Percentiles rank a stretch among this genome's conserved stretches.
phyloP scores from a whole-genome alignment of 495 filamentous ascomycete species.

The Penicillium waksmanii region DNA sequence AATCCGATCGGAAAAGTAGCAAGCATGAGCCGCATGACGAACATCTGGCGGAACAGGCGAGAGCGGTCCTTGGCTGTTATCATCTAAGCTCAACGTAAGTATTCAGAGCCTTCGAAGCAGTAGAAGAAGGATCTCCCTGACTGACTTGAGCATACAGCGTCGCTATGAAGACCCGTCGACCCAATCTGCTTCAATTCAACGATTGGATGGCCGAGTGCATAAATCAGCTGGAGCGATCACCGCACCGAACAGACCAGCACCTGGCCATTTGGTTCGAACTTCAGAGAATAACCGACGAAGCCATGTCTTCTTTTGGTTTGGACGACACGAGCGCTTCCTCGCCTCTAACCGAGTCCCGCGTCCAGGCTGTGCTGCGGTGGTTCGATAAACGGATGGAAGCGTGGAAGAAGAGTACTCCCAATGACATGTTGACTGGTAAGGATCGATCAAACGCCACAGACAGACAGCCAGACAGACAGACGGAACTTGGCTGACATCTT shows the following conservation, averaged over 20 bases:
- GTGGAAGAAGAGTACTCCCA: conserved; percentile 46
- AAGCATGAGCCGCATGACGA: conserved; percentile 33
- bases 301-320: conserved; percentile 51
- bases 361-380: conserved; percentile 50
- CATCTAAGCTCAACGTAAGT: conserved; percentile 49
- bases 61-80: conserved; percentile 53
- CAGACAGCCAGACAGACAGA: neutral
- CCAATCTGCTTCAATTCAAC: conserved; percentile 54
- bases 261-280: conserved; percentile 52
- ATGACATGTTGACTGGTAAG: conserved; percentile 47
- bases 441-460: conserved; percentile 14
- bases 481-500: conserved; percentile 25
- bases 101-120: neutral
- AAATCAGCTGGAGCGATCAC: conserved; percentile 40
- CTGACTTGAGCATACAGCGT: conserved; percentile 33
- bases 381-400: conserved; percentile 51
- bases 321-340: conserved; percentile 51
- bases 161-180: conserved; percentile 54
- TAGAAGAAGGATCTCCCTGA: conserved; percentile 10
- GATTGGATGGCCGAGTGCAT: conserved; percentile 54
- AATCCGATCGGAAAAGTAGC: conserved; percentile 25
- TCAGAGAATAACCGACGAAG: conserved; percentile 52
- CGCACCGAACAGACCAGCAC: conserved; percentile 43
- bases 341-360: conserved; percentile 46
- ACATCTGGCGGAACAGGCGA: conserved; percentile 44